A percentile compares a stretch with the other conserved stretches of the same genome.
These are phyloP conservation scores for Eleusine indica DNA, from an alignment of 176 grass and related monocot species.

Conservation along the genomic window DNA sequence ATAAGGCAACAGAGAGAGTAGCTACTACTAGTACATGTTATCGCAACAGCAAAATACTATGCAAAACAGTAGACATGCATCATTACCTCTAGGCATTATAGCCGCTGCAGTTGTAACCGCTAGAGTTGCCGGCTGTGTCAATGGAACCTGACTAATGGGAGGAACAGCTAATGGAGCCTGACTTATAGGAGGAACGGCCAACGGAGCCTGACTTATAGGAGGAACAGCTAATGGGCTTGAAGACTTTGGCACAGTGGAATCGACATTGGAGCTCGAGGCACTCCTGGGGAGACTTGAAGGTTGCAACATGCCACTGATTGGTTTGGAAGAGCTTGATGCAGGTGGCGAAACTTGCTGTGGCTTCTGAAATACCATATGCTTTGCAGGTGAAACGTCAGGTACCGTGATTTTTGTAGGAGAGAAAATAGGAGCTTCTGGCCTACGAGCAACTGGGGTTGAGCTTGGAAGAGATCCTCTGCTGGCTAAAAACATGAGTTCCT, in stretches of 20 bases:
- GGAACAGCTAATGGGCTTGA: slow-evolving; percentile 46
- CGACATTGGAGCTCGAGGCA: slow-evolving; percentile 61
- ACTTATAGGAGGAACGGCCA: slow-evolving; percentile 44
- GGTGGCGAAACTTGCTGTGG: slow-evolving; percentile 43
- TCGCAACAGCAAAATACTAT: background rate
- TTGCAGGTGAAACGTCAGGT: slow-evolving; percentile 44
- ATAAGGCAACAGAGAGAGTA: background rate
- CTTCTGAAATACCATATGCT: slow-evolving; percentile 39
- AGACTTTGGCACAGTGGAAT: slow-evolving; percentile 50
- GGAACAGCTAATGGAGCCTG: slow-evolving; percentile 20
- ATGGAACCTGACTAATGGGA: slow-evolving; percentile 33
- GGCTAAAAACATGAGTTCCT: slow-evolving; percentile 85
- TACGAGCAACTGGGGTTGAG: slow-evolving; percentile 29
- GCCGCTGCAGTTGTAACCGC: slow-evolving; percentile 39
- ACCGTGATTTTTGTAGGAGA: slow-evolving; percentile 43
- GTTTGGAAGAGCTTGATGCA: slow-evolving; percentile 48
- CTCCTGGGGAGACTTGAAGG: slow-evolving; percentile 42
- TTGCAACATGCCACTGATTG: slow-evolving; percentile 51
- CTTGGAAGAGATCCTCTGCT: slow-evolving; percentile 59
- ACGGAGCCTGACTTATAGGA: slow-evolving; percentile 32
- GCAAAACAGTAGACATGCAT: slow-evolving; percentile 18
- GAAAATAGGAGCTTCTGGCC: slow-evolving; percentile 39
- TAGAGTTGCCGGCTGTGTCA: slow-evolving; percentile 30
- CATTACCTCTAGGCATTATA: slow-evolving; percentile 79
- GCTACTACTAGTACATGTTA: background rate